phyloP scores from a whole-genome alignment of 106 monocot genomes.

The Dendrobium nobile region DNA sequence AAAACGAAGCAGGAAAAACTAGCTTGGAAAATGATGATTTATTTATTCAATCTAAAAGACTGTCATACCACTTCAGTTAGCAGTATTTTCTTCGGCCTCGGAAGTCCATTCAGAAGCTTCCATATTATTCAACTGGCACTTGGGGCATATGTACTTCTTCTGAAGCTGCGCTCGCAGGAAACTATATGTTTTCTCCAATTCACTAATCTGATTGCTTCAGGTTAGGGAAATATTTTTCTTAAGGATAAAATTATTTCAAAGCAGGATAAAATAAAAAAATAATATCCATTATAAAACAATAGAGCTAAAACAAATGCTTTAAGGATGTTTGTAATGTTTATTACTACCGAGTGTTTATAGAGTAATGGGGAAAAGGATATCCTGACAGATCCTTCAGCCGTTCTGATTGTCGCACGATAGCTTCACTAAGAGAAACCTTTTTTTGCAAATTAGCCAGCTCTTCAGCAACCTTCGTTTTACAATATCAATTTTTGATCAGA shows the following conservation, averaged over 20 bases:
- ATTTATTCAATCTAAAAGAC: background rate
- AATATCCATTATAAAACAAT: background rate
- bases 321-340: too few relatives aligned
- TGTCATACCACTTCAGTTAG: background rate
- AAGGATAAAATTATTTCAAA: background rate
- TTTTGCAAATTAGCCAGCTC: background rate
- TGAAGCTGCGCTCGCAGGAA: background rate
- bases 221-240: background rate
- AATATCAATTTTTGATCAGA: background rate
- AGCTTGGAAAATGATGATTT: too few relatives aligned
- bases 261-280: background rate
- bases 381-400: background rate
- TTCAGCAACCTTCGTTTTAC: background rate
- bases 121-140: slow-evolving; percentile 6
- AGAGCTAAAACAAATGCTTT: background rate
- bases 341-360: background rate
- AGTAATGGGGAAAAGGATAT: slow-evolving; percentile 3
- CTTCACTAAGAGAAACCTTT: background rate
- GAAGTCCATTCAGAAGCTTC: slow-evolving; percentile 2
- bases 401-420: background rate
- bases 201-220: slow-evolving; percentile 2
- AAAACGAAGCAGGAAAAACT: too few relatives aligned
- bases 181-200: background rate
- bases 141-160: slow-evolving; percentile 8
- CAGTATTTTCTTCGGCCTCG: background rate